Percentiles rank a stretch among this genome's conserved stretches.
Conservation (phyloP, 2,329 filamentous ascomycete genomes). For the Pseudodiploospora longispora region DNA sequence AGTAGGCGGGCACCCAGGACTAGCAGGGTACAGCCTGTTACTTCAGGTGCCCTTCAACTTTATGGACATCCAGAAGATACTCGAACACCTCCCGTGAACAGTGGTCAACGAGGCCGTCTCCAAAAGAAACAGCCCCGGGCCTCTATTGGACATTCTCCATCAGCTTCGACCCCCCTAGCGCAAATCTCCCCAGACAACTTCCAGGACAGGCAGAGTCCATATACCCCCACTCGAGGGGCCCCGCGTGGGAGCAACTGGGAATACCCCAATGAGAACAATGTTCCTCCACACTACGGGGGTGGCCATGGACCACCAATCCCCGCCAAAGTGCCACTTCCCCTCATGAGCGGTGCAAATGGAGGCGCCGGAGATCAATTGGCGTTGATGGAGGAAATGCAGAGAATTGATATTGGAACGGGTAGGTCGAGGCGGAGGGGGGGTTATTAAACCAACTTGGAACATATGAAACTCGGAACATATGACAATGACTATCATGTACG, state of each 20-base stretch:
- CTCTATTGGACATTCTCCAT: slow-evolving; percentile 29
- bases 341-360: slow-evolving; percentile 37
- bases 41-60: slow-evolving; percentile 21
- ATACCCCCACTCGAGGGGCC: slow-evolving; percentile 26
- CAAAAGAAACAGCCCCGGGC: slow-evolving; percentile 53
- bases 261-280: slow-evolving; percentile 44
- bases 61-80: slow-evolving; percentile 24
- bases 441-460: slow-evolving; percentile 22
- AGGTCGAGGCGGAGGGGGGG: slow-evolving; percentile 44
- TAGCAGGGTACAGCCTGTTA: slow-evolving; percentile 42
- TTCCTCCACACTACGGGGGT: slow-evolving; percentile 30
- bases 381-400: slow-evolving; percentile 62
- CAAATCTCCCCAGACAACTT: slow-evolving; percentile 45
- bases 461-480: slow-evolving; percentile 8
- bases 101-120: slow-evolving; percentile 48
- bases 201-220: slow-evolving; percentile 33
- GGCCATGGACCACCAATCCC: slow-evolving; percentile 49
- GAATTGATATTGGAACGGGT: slow-evolving; percentile 57
- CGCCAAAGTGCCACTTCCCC: slow-evolving; percentile 56
- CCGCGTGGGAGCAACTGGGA: slow-evolving; percentile 45
- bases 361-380: slow-evolving; percentile 42
- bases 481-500: slow-evolving; percentile 7
- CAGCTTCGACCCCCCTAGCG: slow-evolving; percentile 41
- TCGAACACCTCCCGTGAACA: slow-evolving; percentile 24
- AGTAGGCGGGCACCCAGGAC: slow-evolving; percentile 45